Base-by-base conservation (phyloP, 2,329 filamentous ascomycete species). In the Fusarium vanettenii region DNA sequence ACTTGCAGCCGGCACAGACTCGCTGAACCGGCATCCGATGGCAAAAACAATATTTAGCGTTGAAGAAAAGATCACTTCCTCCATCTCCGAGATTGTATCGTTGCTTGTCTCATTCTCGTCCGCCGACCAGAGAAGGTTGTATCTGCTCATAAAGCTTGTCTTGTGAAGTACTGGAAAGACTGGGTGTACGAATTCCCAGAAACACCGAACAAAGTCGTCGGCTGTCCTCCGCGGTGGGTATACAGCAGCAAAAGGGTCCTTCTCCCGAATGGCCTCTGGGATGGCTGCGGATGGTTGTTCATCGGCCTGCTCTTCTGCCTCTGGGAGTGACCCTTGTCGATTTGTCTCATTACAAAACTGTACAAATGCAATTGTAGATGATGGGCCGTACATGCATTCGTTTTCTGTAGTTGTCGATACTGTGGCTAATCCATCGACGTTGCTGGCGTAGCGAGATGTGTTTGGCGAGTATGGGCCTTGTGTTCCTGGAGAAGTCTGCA, bases 21-120 rank as follows among this genome's bases (percentile, higher is more conserved):
- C 37, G 33, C 66, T 71, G 9, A 66, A 66, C 18, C 65, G 37
- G 6, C 50, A 71, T 5, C 69, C 69, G 8, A 71, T 14, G 2
- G 69, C 69, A 18, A 71, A 56, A 4, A 69, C 66, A 1, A 71
- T 45, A 22, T 69, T 71, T 9, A 69, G 25, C 0, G 66, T 71
- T 1, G 67, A 57, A 9, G 56, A 29, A 8, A 70, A 70, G 10
- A 63, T 43, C 1, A 27, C 45, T 13, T 66, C 41, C 2, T 60
- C 37, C 10, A 60, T 60, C 5, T 62, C 39, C 6, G 48, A 31
- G 2, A n/a, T 39, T 0, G 31, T 3, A 1, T 27, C 13, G 1
- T 22, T 25, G 13, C n/a, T 16, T 7, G 29, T 16, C 3, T 37
- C 41, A 4, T 35, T 39, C 6, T 37, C 55, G 1, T 39, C 56